These are phyloP conservation scores for Neonectria neomacrospora DNA, from an alignment of 2,329 filamentous ascomycete species.

Conservation along the genomic window DNA sequence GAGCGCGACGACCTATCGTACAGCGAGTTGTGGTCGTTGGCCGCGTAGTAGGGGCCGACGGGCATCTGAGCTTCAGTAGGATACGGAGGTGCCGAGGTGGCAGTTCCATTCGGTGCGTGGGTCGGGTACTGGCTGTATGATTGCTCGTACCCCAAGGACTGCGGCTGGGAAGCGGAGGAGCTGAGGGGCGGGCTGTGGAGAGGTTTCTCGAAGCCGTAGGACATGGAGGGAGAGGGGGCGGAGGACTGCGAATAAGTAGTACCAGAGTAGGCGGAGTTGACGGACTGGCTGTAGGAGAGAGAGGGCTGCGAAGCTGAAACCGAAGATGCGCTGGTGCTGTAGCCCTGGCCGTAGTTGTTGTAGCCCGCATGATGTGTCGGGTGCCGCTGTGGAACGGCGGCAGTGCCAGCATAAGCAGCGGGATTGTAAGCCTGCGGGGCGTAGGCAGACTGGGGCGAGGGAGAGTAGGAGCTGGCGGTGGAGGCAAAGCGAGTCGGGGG, in stretches of 20 bases:
- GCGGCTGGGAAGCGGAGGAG: slow-evolving; percentile 41
- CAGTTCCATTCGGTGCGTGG: slow-evolving; percentile 55
- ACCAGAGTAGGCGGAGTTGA: slow-evolving; percentile 49
- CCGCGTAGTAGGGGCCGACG: slow-evolving; percentile 61
- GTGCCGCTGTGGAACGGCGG: slow-evolving; percentile 59
- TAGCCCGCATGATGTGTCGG: slow-evolving; percentile 63
- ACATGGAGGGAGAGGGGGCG: slow-evolving; percentile 45
- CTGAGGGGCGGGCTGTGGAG: slow-evolving; percentile 51
- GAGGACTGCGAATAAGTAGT: slow-evolving; percentile 42
- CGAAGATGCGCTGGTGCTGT: slow-evolving; percentile 48
- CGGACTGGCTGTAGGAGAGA: slow-evolving; percentile 51
- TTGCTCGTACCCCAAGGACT: slow-evolving; percentile 51
- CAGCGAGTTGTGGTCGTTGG: slow-evolving; percentile 59
- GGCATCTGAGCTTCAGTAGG: slow-evolving; percentile 64
- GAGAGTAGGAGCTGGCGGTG: slow-evolving; percentile 50
- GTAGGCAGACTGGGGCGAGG: slow-evolving; percentile 57
- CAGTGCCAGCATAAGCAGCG: slow-evolving; percentile 65
- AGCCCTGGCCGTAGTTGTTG: slow-evolving; percentile 56
- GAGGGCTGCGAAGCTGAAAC: slow-evolving; percentile 49
- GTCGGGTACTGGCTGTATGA: slow-evolving; percentile 51
- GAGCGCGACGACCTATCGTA: slow-evolving; percentile 59
- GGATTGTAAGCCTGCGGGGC: slow-evolving; percentile 68
- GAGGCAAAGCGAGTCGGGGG: slow-evolving; percentile 53
- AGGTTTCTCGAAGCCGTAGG: slow-evolving; percentile 55
- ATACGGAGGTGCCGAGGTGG: slow-evolving; percentile 61